Base-by-base conservation (phyloP, 2,329 filamentous ascomycete genomes). In the Neonectria neomacrospora region DNA sequence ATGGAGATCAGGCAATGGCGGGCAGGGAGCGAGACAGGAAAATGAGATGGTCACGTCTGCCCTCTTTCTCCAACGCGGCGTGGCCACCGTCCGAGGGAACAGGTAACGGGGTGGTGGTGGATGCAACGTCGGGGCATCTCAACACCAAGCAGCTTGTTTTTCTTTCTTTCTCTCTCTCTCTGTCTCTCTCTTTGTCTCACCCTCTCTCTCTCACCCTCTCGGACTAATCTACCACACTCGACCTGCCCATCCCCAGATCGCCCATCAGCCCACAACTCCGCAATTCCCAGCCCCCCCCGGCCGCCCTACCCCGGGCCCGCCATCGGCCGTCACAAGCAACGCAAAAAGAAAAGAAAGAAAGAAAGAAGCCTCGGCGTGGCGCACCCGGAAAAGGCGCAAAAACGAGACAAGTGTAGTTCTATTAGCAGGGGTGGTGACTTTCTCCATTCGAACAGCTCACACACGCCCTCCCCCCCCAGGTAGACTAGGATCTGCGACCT, bases 301-400 rank as follows among this genome's bases (percentile, higher is more conserved):
- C 23, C 23, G 3, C 23, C 3, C 3, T 26, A 26, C 37, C 58
- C 37, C 8, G 50, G 50, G 32, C 11, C 22, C 7, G 32, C 22
- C 14, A 16, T 26, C 8, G 37, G 23, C 37, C 42, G 42, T 58
- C 54, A 62, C 54, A 58, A 63, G 54, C 60, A 22, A 50, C 5
- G 12, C 12, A 42, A 22, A 12, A 18, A 22, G 14, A 44, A 14
- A 55, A 22, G 10, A 39, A 37, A 23, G 20, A 16, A 30, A 23
- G 32, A 20, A 20, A 14, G 37, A 16, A 51, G 59, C 59, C 59
- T 62, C 59, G 59, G 70, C 70, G 63, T 72, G 70, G 70, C 70
- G 70, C 51, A 41, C 45, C 11, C 14, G 28, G 48, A 26, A 18
- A n/a, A 47, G 44, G 26, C n/a, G 58, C 51, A 50, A 8, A 57